Base-by-base conservation (phyloP, 495 filamentous ascomycete species). In the Podospora pseudocomata region DNA sequence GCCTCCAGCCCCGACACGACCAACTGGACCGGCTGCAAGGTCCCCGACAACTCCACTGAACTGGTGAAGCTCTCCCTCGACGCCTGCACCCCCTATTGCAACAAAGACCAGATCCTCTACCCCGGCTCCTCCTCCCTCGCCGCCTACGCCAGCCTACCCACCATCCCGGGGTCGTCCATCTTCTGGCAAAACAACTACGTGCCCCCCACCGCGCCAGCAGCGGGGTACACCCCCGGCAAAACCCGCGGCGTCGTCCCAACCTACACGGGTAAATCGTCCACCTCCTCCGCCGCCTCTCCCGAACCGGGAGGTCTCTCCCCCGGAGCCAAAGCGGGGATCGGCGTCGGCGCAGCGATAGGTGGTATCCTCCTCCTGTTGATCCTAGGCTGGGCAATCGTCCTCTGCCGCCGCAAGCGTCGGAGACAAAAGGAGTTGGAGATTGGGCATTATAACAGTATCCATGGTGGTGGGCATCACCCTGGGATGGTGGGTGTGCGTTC, bases 61-160 rank as follows among this genome's bases (percentile, higher is more conserved):
- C 70, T 72, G 19, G 64, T 69, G 20, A 72, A 72, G 65, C 67
- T 72, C 19, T 67, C 70, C 49, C 26, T 72, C 60, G 70, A 67
- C 19, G 39, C 23, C 64, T 72, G 70, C 70, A 72, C 67, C 15
- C 70, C 70, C 19, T 72, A 72, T 61, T 72, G 70, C 70, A 15
- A 15, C 39, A 7, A 63, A 54, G 20, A 60, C 53, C 6, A 72
- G 44, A 32, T 72, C 64, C 53, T 72, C 58, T 72, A 69, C 61
- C 67, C 65, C 18, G 70, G 70, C 60, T 30, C 19, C 18, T 72
- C 70, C 6, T 72, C 70, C 7, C 70, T 72, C 30, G 44, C 55
- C 20, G 70, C 70, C 18, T 72, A 67, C 44, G 70, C 70, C 27
- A 67, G 63, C 57, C 65, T 72, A 5, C 70, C 70, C 4, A 67